Percentiles rank a stretch among this genome's conserved stretches.
Evolutionary conservation across 2,329 filamentous ascomycete species (phyloP).

Genomic region (Paraphoma sp.): DNA sequence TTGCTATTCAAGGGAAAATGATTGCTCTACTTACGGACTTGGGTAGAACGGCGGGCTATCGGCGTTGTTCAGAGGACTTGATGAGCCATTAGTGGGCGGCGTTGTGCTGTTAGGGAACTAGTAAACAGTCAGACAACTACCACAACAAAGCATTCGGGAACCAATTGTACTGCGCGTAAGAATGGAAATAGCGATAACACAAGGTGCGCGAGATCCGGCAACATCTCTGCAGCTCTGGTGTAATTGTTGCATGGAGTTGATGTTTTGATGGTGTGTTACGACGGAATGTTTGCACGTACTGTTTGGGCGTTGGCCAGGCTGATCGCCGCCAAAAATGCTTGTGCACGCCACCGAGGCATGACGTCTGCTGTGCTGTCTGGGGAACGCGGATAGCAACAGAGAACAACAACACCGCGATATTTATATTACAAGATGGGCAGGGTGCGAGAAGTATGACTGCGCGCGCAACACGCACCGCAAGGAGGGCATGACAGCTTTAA

Average conservation of each 20-base stretch:
- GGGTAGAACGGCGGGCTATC: slow-evolving; percentile 75
- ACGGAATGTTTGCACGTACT: slow-evolving; percentile 30
- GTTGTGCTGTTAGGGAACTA: slow-evolving; percentile 35
- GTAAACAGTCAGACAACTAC: slow-evolving; percentile 33
- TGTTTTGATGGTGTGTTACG: slow-evolving; percentile 15
- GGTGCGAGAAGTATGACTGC: slow-evolving; percentile 19
- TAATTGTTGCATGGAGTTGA: slow-evolving; percentile 11
- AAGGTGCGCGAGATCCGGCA: slow-evolving; percentile 24
- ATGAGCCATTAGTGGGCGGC: slow-evolving; percentile 28
- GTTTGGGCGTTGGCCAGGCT: slow-evolving; percentile 37
- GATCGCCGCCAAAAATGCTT: slow-evolving; percentile 41
- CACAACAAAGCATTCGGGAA: slow-evolving; percentile 24
- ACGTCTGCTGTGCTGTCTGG: slow-evolving; percentile 29
- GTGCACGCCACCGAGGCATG: slow-evolving; percentile 45
- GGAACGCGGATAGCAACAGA: slow-evolving; percentile 15
- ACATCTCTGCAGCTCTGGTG: slow-evolving; percentile 36
- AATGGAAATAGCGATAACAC: slow-evolving; percentile 41
- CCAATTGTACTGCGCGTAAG: slow-evolving; percentile 32
- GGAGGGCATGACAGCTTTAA: slow-evolving; percentile 26
- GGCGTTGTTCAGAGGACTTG: slow-evolving; percentile 34
- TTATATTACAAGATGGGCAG: slow-evolving; percentile 17
- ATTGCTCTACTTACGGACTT: slow-evolving; percentile 62
- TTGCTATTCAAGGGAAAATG: neutral
- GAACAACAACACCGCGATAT: slow-evolving; percentile 16
- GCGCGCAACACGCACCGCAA: slow-evolving; percentile 8